Conservation (phyloP, 2,329 filamentous ascomycete genomes). For the Aspergillus luchuensis region DNA sequence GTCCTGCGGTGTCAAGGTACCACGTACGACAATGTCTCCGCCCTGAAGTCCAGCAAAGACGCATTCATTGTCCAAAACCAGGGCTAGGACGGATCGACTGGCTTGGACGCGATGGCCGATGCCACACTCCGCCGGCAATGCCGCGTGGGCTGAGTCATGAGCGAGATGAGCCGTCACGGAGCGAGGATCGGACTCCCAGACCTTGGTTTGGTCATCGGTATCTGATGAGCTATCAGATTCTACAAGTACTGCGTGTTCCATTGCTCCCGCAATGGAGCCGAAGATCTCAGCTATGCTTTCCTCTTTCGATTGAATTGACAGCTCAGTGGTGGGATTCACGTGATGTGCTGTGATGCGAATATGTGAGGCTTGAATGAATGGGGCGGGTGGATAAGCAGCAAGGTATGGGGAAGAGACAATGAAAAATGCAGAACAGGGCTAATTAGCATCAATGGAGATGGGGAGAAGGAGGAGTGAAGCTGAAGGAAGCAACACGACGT, state of each 20-base stretch:
- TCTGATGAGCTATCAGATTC: slow-evolving; percentile 41
- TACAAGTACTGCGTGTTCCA: slow-evolving; percentile 33
- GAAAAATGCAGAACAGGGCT: background rate
- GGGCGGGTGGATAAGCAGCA: background rate
- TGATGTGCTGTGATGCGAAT: slow-evolving; percentile 16
- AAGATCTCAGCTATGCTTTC: slow-evolving; percentile 25
- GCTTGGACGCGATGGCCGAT: slow-evolving; percentile 47
- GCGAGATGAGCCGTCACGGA: slow-evolving; percentile 22
- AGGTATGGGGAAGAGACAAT: background rate
- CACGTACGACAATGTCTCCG: slow-evolving; percentile 76
- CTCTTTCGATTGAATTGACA: slow-evolving; percentile 11
- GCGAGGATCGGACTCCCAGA: slow-evolving; percentile 35
- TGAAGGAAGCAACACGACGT: background rate
- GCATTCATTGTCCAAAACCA: slow-evolving; percentile 76
- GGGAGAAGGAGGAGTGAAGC: background rate
- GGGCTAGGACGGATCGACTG: slow-evolving; percentile 61
- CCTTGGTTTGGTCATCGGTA: slow-evolving; percentile 37
- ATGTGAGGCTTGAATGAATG: slow-evolving; percentile 1
- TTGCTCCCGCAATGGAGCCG: slow-evolving; percentile 23
- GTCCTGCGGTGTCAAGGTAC: background rate
- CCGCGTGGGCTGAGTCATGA: slow-evolving; percentile 20
- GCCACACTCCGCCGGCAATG: slow-evolving; percentile 37
- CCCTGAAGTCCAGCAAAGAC: slow-evolving; percentile 93
- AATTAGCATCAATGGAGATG: background rate
- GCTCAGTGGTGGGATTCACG: slow-evolving; percentile 10